These are phyloP conservation scores for Tetrapisispora namnaoensis DNA, from an alignment of 805 yeast genomes.

Conservation along the genomic window DNA sequence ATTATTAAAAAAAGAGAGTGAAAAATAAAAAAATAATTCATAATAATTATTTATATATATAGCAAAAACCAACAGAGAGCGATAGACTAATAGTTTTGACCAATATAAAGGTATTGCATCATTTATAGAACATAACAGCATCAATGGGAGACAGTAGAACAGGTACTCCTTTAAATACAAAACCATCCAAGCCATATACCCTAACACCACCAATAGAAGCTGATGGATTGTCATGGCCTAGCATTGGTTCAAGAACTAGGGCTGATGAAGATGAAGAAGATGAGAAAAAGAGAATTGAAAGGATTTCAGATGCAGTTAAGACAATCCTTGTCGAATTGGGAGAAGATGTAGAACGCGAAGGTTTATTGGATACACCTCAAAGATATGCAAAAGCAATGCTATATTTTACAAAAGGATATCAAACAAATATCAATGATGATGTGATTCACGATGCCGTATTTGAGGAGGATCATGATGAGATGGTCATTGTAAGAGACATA, in stretches of 20 bases:
- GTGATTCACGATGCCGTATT: conserved; percentile 92
- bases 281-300: conserved; percentile 50
- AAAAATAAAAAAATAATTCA: too few relatives aligned
- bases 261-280: conserved; percentile 62
- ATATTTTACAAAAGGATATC: conserved; percentile 92
- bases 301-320: conserved; percentile 76
- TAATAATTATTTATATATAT: too few relatives aligned
- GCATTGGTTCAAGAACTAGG: conserved; percentile 70
- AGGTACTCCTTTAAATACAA: conserved; percentile 56
- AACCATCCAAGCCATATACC: conserved; percentile 78
- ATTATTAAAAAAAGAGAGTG: background rate
- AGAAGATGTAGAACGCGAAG: conserved; percentile 83
- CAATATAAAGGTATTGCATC: background rate
- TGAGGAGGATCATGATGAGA: conserved; percentile 97
- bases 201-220: conserved; percentile 76
- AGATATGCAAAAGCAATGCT: conserved; percentile 95
- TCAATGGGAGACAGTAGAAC: conserved; percentile 6
- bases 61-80: background rate
- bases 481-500: conserved; percentile 95
- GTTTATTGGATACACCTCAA: conserved; percentile 87
- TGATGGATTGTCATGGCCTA: conserved; percentile 93
- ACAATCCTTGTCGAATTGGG: conserved; percentile 76
- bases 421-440: conserved; percentile 75
- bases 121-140: background rate
- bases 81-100: background rate